Conservation (phyloP, 2,329 filamentous ascomycete species). For the Neoascochyta sp. region DNA sequence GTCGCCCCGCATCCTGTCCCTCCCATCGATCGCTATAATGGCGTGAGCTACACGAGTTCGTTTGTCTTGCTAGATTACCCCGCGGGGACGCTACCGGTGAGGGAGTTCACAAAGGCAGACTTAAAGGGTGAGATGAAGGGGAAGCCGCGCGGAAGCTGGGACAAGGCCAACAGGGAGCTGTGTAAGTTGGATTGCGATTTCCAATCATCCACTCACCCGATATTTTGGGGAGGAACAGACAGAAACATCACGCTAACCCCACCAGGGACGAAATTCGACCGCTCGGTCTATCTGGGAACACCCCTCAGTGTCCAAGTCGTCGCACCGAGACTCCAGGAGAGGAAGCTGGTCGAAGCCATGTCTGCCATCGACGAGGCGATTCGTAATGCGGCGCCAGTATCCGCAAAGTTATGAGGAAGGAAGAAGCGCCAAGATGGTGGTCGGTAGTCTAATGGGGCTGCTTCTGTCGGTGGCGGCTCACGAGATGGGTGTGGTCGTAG, state of each 20-base stretch:
- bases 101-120: constrained; percentile 49
- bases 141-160: constrained; percentile 53
- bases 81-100: constrained; percentile 55
- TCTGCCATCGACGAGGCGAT: constrained; percentile 49
- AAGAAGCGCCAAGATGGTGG: too few relatives aligned
- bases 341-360: constrained; percentile 54
- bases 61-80: constrained; percentile 63
- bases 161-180: constrained; percentile 56
- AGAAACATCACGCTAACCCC: constrained; percentile 3
- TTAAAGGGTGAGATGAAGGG: constrained; percentile 47
- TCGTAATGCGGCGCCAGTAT: constrained; percentile 10
- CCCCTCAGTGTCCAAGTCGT: constrained; percentile 57
- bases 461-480: too few relatives aligned
- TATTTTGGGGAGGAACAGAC: too few relatives aligned
- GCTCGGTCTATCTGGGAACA: constrained; percentile 53
- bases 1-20: constrained; percentile 62
- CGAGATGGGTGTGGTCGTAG: too few relatives aligned
- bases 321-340: constrained; percentile 53
- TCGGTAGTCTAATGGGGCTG: too few relatives aligned
- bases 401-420: constrained; percentile 18
- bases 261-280: constrained; percentile 47
- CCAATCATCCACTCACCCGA: too few relatives aligned
- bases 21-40: constrained; percentile 60
- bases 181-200: constrained; percentile 40
- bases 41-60: constrained; percentile 58